phyloP scores from a whole-genome alignment of 306 rosid species.

The Cucumis sativus region Cucumber_9930_V3 NC_026660.2:28163501-28164000 shows the following conservation, averaged over 20 bases:
- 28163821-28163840: background rate
- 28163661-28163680: background rate
- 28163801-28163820: background rate
- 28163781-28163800: background rate
- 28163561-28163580: background rate
- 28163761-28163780: background rate
- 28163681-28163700: background rate
- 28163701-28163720: background rate
- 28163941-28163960: background rate
- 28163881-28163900: background rate
- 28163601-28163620: background rate
- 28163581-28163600: background rate
- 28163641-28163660: background rate
- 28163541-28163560: slow-evolving; percentile 6
- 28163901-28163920: background rate
- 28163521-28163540: slow-evolving; percentile 4
- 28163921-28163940: background rate
- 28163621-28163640: slow-evolving; percentile 3
- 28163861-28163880: background rate
- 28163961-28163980: no score
- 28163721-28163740: background rate
- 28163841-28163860: background rate
- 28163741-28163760: background rate
- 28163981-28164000: no score
- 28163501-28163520: slow-evolving; percentile 10